These are phyloP conservation scores for Exophiala viscosa DNA, from an alignment of 2,329 filamentous ascomycete species.

Conservation along the genomic window DNA sequence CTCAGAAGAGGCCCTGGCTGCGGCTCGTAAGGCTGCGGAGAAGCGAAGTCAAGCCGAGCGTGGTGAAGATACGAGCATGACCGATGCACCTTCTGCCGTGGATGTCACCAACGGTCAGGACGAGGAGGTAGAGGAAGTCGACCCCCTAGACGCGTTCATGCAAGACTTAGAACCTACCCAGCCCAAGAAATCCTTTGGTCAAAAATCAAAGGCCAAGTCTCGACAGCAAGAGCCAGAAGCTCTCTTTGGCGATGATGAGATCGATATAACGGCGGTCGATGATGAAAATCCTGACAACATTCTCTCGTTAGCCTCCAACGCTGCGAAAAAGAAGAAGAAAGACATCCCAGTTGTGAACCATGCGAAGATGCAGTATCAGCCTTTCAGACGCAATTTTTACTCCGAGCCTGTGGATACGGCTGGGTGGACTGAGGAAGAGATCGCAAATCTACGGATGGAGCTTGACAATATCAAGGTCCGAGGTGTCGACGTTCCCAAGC, in stretches of 20 bases:
- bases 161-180: constrained; percentile 57
- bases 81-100: constrained; percentile 35
- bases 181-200: constrained; percentile 25
- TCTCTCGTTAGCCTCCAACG: constrained; percentile 51
- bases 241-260: constrained; percentile 79
- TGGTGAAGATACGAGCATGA: constrained; percentile 33
- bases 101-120: constrained; percentile 45
- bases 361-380: constrained; percentile 75
- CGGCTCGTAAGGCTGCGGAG: constrained; percentile 79
- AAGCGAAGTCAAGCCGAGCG: constrained; percentile 55
- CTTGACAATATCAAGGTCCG: constrained; percentile 93
- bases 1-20: constrained; percentile 81
- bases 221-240: constrained; percentile 70
- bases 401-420: constrained; percentile 80
- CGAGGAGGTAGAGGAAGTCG: constrained; percentile 67
- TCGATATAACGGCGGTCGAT: constrained; percentile 57
- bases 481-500: constrained; percentile 83
- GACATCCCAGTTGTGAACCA: constrained; percentile 89
- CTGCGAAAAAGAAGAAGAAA: constrained; percentile 70
- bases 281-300: constrained; percentile 63
- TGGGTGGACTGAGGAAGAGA: constrained; percentile 78
- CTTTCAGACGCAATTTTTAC: constrained; percentile 93
- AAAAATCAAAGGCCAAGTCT: constrained; percentile 42
- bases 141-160: constrained; percentile 98
- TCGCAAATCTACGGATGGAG: constrained; percentile 75